A percentile compares a stretch with the other conserved stretches of the same genome.
Conservation (phyloP, 2,329 filamentous ascomycete genomes). For the Ilyonectria destructans region DNA sequence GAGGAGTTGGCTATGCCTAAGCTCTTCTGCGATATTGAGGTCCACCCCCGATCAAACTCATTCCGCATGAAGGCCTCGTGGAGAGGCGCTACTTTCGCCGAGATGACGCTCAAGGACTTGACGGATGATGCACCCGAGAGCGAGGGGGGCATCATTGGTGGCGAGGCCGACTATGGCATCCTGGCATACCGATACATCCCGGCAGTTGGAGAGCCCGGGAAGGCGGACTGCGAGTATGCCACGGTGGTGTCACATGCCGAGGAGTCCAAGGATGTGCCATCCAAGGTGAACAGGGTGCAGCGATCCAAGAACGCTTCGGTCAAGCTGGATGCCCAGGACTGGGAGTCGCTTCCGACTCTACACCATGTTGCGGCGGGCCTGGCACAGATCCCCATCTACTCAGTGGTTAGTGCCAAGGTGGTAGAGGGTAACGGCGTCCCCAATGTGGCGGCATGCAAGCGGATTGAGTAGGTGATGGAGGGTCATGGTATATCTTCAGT, state of each 20-base stretch:
- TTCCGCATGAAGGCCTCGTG: constrained; percentile 34
- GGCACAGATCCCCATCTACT: constrained; percentile 28
- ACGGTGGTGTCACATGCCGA: constrained; percentile 57
- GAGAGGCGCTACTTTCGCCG: constrained; percentile 32
- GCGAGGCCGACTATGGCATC: constrained; percentile 61
- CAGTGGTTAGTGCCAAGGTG: constrained; percentile 30
- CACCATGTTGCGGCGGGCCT: constrained; percentile 32
- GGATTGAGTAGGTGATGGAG: constrained; percentile 22
- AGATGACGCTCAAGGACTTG: constrained; percentile 25
- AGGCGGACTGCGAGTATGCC: constrained; percentile 70
- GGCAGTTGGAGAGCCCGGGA: constrained; percentile 65
- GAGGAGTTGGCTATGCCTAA: constrained; percentile 77
- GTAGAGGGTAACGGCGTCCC: constrained; percentile 30
- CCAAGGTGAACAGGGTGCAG: constrained; percentile 50
- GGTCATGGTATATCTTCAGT: background rate
- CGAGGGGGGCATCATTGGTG: constrained; percentile 30
- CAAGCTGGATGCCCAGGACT: constrained; percentile 29
- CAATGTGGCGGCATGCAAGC: constrained; percentile 23
- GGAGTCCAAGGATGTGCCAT: constrained; percentile 36
- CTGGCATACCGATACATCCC: constrained; percentile 74
- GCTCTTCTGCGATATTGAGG: constrained; percentile 66
- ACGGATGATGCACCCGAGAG: constrained; percentile 22
- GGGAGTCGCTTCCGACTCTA: constrained; percentile 31
- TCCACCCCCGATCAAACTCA: constrained; percentile 41
- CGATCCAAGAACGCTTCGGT: constrained; percentile 22